These are phyloP conservation scores for Russula sp. DNA, from an alignment of 768 basidiomycete genomes.

Conservation along the genomic window DNA sequence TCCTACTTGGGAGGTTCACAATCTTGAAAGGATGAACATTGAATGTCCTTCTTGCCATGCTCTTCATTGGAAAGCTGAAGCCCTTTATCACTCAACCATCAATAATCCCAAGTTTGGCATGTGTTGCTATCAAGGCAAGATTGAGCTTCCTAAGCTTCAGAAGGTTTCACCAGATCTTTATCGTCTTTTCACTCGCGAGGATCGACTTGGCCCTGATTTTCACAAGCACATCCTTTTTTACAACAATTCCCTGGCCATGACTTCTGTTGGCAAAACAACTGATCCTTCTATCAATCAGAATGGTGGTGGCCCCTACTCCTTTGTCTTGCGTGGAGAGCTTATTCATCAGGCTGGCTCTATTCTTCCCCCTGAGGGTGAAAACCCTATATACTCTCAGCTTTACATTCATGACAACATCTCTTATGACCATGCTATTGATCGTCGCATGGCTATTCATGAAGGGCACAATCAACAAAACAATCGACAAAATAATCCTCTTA, in stretches of 20 bases:
- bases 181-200: too few relatives aligned
- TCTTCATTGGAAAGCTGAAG: not conserved
- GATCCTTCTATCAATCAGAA: not conserved
- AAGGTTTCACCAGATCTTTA: too few relatives aligned
- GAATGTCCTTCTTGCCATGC: slow-evolving; percentile 1
- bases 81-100: not conserved
- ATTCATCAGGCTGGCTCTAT: not conserved
- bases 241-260: slow-evolving; percentile 4
- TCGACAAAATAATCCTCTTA: too few relatives aligned
- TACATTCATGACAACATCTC: not conserved
- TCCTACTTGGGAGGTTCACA: not conserved
- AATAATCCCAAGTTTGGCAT: not conserved
- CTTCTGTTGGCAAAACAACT: not conserved
- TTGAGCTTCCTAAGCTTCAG: too few relatives aligned
- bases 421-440: not conserved
- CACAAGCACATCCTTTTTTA: not conserved
- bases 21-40: not conserved
- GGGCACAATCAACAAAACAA: too few relatives aligned
- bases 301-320: not conserved
- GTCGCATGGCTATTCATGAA: too few relatives aligned
- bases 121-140: not conserved
- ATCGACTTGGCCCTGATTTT: not conserved
- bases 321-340: slow-evolving; percentile 1
- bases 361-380: slow-evolving; percentile 27
- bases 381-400: slow-evolving; percentile 28